A percentile compares a stretch with the other conserved stretches of the same genome.
Evolutionary conservation across 2,329 filamentous ascomycete species (phyloP).

Genomic region (Ophiostoma populinum): DNA sequence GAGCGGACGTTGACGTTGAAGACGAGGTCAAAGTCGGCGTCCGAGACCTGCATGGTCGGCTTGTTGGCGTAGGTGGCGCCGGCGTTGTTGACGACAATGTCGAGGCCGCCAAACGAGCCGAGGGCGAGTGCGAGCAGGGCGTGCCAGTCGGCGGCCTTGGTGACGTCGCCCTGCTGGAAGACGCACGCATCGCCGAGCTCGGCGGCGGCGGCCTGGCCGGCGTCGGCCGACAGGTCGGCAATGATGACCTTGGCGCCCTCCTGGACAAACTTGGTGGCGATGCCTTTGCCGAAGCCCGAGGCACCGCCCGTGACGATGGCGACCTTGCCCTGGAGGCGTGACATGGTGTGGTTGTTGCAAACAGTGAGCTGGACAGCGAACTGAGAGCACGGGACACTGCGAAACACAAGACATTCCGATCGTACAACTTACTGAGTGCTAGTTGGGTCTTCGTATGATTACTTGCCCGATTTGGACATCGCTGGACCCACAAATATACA

Average conservation of each 20-base stretch:
- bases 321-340: slow-evolving; percentile 32
- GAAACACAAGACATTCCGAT: background rate
- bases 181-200: slow-evolving; percentile 22
- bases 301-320: slow-evolving; percentile 38
- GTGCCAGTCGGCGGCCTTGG: slow-evolving; percentile 35
- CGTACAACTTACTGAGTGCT: too few relatives aligned
- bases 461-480: too few relatives aligned
- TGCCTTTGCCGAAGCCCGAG: slow-evolving; percentile 38
- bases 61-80: slow-evolving; percentile 42
- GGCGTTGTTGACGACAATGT: slow-evolving; percentile 45
- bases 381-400: background rate
- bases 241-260: slow-evolving; percentile 13
- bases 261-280: slow-evolving; percentile 22
- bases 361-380: background rate
- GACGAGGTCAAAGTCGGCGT: slow-evolving; percentile 47
- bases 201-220: slow-evolving; percentile 24
- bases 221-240: slow-evolving; percentile 31
- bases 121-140: slow-evolving; percentile 26
- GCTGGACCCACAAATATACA: too few relatives aligned
- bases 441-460: too few relatives aligned
- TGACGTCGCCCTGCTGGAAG: slow-evolving; percentile 32
- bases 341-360: slow-evolving; percentile 4
- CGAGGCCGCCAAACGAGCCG: slow-evolving; percentile 31
- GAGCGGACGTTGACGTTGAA: slow-evolving; percentile 55
- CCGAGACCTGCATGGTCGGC: slow-evolving; percentile 44